Conservation (phyloP, 179 eudicot genomes). For the Nepenthes alata region DNA sequence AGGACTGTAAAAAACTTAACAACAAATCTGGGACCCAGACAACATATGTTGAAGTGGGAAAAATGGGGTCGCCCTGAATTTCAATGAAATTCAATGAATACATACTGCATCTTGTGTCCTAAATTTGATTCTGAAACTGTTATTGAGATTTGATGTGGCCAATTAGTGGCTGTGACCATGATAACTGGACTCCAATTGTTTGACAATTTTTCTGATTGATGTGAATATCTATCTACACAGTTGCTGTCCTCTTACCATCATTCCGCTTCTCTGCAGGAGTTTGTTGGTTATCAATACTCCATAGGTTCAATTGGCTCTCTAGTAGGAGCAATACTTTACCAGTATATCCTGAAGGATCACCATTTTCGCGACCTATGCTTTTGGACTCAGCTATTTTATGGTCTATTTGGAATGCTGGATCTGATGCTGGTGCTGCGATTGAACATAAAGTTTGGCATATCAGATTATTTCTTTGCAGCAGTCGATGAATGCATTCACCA, state of each 20-base stretch:
- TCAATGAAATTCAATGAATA: too few species aligned
- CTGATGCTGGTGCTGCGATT: slow-evolving; percentile 47
- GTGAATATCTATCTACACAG: background rate
- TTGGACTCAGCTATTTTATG: slow-evolving; percentile 67
- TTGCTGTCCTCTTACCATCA: background rate
- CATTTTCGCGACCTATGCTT: slow-evolving; percentile 66
- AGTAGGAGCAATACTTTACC: slow-evolving; percentile 63
- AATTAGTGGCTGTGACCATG: too few species aligned
- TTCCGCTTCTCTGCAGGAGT: slow-evolving; percentile 41
- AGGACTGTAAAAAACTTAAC: too few species aligned
- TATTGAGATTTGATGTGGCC: too few species aligned
- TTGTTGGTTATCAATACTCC: slow-evolving; percentile 63
- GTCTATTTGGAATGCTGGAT: slow-evolving; percentile 80
- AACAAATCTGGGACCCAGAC: background rate
- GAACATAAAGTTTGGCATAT: slow-evolving; percentile 59
- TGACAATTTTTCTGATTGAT: background rate
- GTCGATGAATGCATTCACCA: slow-evolving; percentile 55
- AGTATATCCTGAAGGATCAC: slow-evolving; percentile 50
- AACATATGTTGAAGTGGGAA: background rate
- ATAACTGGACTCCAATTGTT: too few species aligned
- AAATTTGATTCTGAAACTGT: too few species aligned
- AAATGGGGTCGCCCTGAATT: too few species aligned
- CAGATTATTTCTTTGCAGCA: slow-evolving; percentile 62
- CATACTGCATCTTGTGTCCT: too few species aligned
- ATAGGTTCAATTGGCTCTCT: slow-evolving; percentile 75